These are phyloP conservation scores for Xylaria cubensis DNA, from an alignment of 495 filamentous ascomycete genomes.

Conservation along the genomic window DNA sequence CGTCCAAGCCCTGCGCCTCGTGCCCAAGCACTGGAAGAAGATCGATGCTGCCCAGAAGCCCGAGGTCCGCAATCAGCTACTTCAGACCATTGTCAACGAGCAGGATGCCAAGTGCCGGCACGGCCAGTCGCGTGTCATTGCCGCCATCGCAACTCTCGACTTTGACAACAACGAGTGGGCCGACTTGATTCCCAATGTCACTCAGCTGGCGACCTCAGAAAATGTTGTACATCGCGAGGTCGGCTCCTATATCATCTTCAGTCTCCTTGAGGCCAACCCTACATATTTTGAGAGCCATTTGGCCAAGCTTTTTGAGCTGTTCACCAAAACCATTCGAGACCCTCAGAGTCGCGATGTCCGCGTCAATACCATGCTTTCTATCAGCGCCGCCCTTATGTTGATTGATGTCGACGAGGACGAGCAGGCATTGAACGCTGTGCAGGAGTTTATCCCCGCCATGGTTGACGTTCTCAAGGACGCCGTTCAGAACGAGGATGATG, in stretches of 20 bases:
- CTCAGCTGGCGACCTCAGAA: constrained; percentile 71
- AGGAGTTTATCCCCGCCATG: constrained; percentile 83
- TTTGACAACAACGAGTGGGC: constrained; percentile 86
- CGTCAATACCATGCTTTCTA: constrained; percentile 92
- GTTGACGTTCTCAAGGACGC: constrained; percentile 85
- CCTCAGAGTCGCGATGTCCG: constrained; percentile 89
- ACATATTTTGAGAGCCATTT: constrained; percentile 79
- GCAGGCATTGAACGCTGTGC: constrained; percentile 72
- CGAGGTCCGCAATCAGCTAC: constrained; percentile 77
- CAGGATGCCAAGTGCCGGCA: constrained; percentile 76
- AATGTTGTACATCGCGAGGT: constrained; percentile 85
- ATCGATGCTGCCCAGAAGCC: constrained; percentile 64
- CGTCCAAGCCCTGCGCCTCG: constrained; percentile 81
- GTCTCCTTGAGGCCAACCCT: constrained; percentile 83
- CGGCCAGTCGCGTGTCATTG: constrained; percentile 85
- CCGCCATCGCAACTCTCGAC: constrained; percentile 84
- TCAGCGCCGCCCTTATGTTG: constrained; percentile 86
- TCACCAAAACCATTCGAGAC: constrained; percentile 86
- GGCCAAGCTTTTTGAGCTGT: constrained; percentile 78
- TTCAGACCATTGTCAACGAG: constrained; percentile 82
- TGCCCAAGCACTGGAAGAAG: constrained; percentile 87
- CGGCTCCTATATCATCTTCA: constrained; percentile 90
- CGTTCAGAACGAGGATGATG: constrained; percentile 80
- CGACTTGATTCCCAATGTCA: constrained; percentile 76
- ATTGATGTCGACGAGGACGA: constrained; percentile 85